Percentiles rank a stretch among this genome's conserved stretches.
phyloP scores from a whole-genome alignment of 2,329 filamentous ascomycete genomes.

The Dothistroma septosporum region DNA sequence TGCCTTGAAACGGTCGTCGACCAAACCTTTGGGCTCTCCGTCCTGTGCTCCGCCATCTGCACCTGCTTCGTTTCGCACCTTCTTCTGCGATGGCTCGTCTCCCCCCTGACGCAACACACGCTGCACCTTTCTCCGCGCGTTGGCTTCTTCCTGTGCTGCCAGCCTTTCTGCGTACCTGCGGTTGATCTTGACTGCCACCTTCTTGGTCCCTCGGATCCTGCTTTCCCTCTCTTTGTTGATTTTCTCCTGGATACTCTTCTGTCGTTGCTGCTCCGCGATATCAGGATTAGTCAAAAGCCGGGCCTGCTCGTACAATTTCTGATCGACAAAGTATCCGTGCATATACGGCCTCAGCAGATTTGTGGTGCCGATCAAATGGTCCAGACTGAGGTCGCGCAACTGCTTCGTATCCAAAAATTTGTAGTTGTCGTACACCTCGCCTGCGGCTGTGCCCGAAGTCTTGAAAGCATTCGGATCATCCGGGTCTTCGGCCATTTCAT shows the following conservation, averaged over 20 bases:
- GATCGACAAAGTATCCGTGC: slow-evolving; percentile 97
- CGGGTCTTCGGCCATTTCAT: slow-evolving; percentile 88
- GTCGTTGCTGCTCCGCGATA: slow-evolving; percentile 85
- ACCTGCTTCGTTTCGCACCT: slow-evolving; percentile 55
- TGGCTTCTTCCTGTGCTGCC: slow-evolving; percentile 66
- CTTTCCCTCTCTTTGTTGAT: slow-evolving; percentile 96
- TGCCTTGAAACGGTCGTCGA: slow-evolving; percentile 79
- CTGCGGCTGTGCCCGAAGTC: slow-evolving; percentile 42
- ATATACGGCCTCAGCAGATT: slow-evolving; percentile 91
- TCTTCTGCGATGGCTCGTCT: slow-evolving; percentile 40
- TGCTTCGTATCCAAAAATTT: slow-evolving; percentile 93
- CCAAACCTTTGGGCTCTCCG: slow-evolving; percentile 47
- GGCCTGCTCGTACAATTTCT: slow-evolving; percentile 92
- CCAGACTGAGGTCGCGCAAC: slow-evolving; percentile 76
- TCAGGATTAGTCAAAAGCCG: slow-evolving; percentile 89
- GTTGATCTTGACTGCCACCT: slow-evolving; percentile 87
- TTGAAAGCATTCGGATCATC: slow-evolving; percentile 58
- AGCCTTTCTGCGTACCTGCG: slow-evolving; percentile 63
- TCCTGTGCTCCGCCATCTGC: slow-evolving; percentile 22
- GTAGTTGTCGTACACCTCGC: slow-evolving; percentile 95
- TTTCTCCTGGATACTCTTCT: slow-evolving; percentile 88
- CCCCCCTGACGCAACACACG: slow-evolving; percentile 56
- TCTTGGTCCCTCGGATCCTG: slow-evolving; percentile 89
- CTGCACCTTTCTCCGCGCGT: slow-evolving; percentile 44
- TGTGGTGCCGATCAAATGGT: slow-evolving; percentile 85